A percentile compares a stretch with the other conserved stretches of the same genome.
These are phyloP conservation scores for Silene uniflora DNA, from an alignment of 148 eudicot genomes.

Conservation along the genomic window DNA sequence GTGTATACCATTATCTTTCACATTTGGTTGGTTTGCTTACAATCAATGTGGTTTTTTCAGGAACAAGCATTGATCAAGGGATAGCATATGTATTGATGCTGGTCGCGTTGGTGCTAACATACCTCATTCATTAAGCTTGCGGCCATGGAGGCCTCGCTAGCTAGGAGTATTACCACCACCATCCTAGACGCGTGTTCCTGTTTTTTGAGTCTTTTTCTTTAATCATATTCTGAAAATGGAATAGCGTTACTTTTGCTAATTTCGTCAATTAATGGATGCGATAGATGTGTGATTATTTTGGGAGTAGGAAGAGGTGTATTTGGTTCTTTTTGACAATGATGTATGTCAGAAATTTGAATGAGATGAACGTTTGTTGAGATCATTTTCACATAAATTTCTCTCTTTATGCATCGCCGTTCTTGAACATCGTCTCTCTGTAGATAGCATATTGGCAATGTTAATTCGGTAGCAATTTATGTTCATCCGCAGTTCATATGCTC, in stretches of 20 bases:
- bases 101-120: slow-evolving; percentile 55
- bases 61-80: slow-evolving; percentile 58
- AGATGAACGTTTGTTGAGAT: slow-evolving; percentile 23
- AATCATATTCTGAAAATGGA: slow-evolving; percentile 16
- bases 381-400: slow-evolving; percentile 15
- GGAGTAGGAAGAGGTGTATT: slow-evolving; percentile 25
- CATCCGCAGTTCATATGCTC: too few species aligned
- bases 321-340: slow-evolving; percentile 16
- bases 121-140: slow-evolving; percentile 45
- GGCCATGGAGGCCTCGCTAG: slow-evolving; percentile 14
- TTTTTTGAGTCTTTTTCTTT: slow-evolving; percentile 17
- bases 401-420: not conserved
- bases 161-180: slow-evolving; percentile 17
- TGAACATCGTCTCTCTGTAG: not conserved
- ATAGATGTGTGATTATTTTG: slow-evolving; percentile 18
- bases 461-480: too few species aligned
- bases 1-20: not conserved
- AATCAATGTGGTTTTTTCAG: slow-evolving; percentile 23
- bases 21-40: not conserved
- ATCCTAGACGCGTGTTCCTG: slow-evolving; percentile 9
- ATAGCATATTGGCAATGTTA: not conserved
- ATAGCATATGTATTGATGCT: slow-evolving; percentile 52
- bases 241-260: slow-evolving; percentile 13
- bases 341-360: slow-evolving; percentile 20
- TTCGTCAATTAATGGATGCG: slow-evolving; percentile 23